Conservation (phyloP, 192 early-diverging fungal genomes). For the Coemansia sp. region DNA sequence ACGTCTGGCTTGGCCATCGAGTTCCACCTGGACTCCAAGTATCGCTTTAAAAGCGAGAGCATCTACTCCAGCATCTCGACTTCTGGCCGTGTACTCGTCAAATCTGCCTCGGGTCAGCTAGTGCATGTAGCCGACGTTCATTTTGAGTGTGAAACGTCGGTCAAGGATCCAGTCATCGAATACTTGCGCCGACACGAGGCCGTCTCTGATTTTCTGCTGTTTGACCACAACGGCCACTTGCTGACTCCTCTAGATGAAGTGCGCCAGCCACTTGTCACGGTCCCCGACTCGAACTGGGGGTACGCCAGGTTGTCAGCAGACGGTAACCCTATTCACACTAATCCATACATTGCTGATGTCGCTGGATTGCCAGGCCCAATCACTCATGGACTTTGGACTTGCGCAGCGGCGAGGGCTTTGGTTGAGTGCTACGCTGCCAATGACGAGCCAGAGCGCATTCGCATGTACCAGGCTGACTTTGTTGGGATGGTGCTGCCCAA, state of each 20-base stretch:
- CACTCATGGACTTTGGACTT: slow-evolving; percentile 96
- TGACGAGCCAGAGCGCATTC: slow-evolving; percentile 83
- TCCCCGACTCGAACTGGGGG: slow-evolving; percentile 76
- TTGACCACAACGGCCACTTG: slow-evolving; percentile 69
- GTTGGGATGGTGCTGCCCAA: slow-evolving; percentile 90
- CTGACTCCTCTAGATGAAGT: background rate
- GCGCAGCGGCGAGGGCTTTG: slow-evolving; percentile 86
- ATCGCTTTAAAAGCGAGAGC: slow-evolving; percentile 61
- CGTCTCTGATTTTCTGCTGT: slow-evolving; percentile 70
- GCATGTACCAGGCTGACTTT: slow-evolving; percentile 78
- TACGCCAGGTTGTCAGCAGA: slow-evolving; percentile 85
- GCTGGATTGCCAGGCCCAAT: slow-evolving; percentile 88
- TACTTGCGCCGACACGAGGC: slow-evolving; percentile 77
- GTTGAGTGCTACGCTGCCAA: slow-evolving; percentile 89
- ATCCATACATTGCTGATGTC: slow-evolving; percentile 89
- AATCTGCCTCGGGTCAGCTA: slow-evolving; percentile 60
- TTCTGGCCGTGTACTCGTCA: slow-evolving; percentile 61
- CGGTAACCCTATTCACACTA: slow-evolving; percentile 92
- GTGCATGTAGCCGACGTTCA: slow-evolving; percentile 79
- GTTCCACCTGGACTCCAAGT: slow-evolving; percentile 77
- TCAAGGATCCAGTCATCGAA: slow-evolving; percentile 82
- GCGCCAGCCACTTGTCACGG: slow-evolving; percentile 19
- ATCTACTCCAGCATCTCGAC: slow-evolving; percentile 73
- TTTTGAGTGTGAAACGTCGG: slow-evolving; percentile 66
- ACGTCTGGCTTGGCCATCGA: slow-evolving; percentile 62